Percentiles rank a stretch among this genome's conserved stretches.
Conservation (phyloP, 768 basidiomycete genomes). For the Mycena sanguinolenta region DNA sequence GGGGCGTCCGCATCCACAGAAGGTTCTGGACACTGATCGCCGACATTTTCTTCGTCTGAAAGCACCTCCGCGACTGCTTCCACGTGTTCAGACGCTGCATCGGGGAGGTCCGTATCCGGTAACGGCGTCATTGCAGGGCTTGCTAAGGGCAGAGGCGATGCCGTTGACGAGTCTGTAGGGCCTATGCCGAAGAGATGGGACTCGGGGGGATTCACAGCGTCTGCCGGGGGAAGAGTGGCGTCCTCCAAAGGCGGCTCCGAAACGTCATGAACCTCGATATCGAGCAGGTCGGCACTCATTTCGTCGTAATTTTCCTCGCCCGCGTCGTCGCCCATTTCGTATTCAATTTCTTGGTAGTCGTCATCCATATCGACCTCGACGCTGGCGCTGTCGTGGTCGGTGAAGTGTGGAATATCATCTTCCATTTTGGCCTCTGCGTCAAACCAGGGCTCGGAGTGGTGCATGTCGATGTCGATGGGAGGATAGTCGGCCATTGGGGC, state of each 20-base stretch:
- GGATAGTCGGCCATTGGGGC: constrained; percentile 75
- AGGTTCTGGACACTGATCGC: constrained; percentile 57
- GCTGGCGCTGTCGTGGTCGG: constrained; percentile 48
- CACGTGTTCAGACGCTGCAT: constrained; percentile 52
- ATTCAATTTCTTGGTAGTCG: constrained; percentile 64
- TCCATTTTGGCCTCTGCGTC: constrained; percentile 71
- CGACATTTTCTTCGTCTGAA: constrained; percentile 37
- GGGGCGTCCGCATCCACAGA: constrained; percentile 54
- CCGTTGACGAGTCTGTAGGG: constrained; percentile 3
- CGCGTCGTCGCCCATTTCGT: constrained; percentile 63
- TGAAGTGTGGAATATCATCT: constrained; percentile 56
- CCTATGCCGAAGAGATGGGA: constrained; percentile 22
- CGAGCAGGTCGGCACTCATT: constrained; percentile 51
- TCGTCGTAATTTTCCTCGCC: constrained; percentile 47
- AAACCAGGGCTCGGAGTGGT: constrained; percentile 66
- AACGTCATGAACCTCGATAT: constrained; percentile 64
- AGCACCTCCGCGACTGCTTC: constrained; percentile 50
- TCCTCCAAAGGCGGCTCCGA: constrained; percentile 42
- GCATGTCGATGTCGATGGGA: constrained; percentile 71
- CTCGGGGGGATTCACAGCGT: constrained; percentile 7
- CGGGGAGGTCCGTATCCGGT: constrained; percentile 57
- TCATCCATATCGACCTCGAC: constrained; percentile 80
- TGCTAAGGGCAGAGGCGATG: not conserved
- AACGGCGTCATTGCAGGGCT: constrained; percentile 35
- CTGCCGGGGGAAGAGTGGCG: constrained; percentile 29